Conservation (phyloP, 2,329 filamentous ascomycete genomes). For the Pseudogymnoascus sp. region DNA sequence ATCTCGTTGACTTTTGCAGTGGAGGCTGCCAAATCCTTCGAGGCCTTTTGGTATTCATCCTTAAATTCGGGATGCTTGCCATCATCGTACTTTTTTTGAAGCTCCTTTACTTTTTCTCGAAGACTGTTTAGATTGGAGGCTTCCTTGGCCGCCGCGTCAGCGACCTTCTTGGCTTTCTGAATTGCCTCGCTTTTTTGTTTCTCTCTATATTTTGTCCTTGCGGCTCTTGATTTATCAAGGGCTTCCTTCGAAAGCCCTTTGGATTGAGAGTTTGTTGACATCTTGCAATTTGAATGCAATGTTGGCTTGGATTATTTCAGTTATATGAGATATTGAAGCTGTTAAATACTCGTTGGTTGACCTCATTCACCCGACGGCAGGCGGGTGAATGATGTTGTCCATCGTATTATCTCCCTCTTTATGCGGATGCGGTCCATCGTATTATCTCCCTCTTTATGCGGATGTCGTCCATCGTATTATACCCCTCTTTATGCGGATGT, state of each 20-base stretch:
- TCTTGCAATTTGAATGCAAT: not conserved
- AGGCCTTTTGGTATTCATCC: constrained; percentile 5
- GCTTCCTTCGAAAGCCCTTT: not conserved
- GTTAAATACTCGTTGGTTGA: not conserved
- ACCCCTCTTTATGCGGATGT: not conserved
- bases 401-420: not conserved
- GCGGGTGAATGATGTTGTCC: not conserved
- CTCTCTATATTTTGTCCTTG: not conserved
- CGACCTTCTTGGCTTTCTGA: not conserved
- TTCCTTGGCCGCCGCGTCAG: not conserved
- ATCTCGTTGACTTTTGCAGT: not conserved
- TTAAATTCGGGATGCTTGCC: not conserved
- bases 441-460: not conserved
- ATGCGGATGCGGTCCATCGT: not conserved
- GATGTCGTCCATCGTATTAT: not conserved
- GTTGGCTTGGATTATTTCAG: not conserved
- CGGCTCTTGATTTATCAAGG: not conserved
- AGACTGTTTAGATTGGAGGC: not conserved
- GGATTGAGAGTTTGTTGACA: not conserved
- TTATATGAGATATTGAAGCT: not conserved
- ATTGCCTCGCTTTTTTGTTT: not conserved
- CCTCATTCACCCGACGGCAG: not conserved
- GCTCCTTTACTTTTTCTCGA: not conserved
- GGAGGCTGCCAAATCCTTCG: not conserved
- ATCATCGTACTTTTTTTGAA: not conserved